Conservation (phyloP, 352 stramenopile genomes). For the Lagenidium sp. region DNA sequence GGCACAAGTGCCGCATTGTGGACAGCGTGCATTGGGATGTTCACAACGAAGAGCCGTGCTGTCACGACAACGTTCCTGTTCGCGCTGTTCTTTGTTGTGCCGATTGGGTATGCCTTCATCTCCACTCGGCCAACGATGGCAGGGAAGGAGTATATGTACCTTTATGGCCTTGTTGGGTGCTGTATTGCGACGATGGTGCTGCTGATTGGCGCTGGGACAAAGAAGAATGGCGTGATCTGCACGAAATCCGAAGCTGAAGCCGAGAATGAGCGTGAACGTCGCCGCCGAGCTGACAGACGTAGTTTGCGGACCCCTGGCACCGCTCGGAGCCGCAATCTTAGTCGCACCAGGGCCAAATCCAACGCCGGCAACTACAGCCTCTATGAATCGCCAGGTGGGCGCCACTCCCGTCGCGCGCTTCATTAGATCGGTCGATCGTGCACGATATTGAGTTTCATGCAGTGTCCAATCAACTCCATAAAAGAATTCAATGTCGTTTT, state of each 20-base stretch:
- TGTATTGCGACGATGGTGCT: constrained; percentile 33
- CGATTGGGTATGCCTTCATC: constrained; percentile 52
- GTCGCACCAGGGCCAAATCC: constrained; percentile 47
- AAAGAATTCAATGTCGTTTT: not conserved
- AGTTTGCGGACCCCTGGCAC: constrained; percentile 25
- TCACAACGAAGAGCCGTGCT: constrained; percentile 39
- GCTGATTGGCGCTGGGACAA: constrained; percentile 37
- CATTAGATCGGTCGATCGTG: not conserved
- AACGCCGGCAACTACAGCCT: constrained; percentile 37
- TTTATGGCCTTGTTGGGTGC: constrained; percentile 38
- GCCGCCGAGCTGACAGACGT: constrained; percentile 33
- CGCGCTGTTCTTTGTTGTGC: constrained; percentile 38
- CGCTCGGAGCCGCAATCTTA: constrained; percentile 45
- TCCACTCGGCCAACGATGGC: constrained; percentile 18
- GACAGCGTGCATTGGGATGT: constrained; percentile 57
- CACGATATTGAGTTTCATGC: not conserved
- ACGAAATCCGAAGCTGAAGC: constrained; percentile 32
- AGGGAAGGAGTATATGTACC: constrained; percentile 38
- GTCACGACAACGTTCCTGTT: constrained; percentile 46
- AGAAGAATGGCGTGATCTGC: constrained; percentile 55
- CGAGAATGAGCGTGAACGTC: constrained; percentile 18
- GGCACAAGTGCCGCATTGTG: constrained; percentile 49
- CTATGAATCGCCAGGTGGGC: constrained; percentile 42
- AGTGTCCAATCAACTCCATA: not conserved
- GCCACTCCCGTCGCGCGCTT: constrained; percentile 3